Conservation (phyloP, 306 rosid genomes). For the Malus sieversii region DNA sequence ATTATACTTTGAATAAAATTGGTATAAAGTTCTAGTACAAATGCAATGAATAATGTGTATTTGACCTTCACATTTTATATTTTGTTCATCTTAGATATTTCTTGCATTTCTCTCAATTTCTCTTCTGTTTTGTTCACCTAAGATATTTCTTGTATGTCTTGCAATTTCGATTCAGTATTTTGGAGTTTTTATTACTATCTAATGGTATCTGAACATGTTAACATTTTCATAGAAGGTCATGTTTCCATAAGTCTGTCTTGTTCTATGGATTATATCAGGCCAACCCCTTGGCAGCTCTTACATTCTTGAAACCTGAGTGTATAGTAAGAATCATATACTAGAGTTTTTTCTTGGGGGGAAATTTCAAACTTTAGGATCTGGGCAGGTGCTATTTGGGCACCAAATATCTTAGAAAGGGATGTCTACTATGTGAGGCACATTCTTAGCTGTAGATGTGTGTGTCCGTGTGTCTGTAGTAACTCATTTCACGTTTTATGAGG, state of each 20-base stretch:
- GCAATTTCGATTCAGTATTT: background rate
- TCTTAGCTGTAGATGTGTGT: too few species aligned
- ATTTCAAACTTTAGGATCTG: background rate
- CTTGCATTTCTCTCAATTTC: too few species aligned
- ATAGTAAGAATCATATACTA: background rate
- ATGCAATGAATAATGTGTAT: background rate
- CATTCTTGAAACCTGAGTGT: background rate
- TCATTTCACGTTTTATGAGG: background rate
- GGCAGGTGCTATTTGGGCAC: background rate
- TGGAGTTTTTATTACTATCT: background rate
- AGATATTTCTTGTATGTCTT: background rate
- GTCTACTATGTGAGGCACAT: background rate
- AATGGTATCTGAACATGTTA: background rate
- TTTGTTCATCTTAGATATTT: too few species aligned
- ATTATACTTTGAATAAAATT: background rate
- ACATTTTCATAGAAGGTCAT: background rate
- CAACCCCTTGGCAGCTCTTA: background rate
- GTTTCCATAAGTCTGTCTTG: background rate
- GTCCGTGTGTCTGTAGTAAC: too few species aligned
- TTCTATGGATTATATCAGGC: background rate
- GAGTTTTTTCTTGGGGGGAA: background rate
- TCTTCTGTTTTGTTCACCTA: background rate
- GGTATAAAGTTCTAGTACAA: background rate
- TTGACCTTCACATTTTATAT: background rate
- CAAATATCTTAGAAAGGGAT: background rate